Base-by-base conservation (phyloP, 1,139 yeast genomes). In the Pichia sp. region DNA sequence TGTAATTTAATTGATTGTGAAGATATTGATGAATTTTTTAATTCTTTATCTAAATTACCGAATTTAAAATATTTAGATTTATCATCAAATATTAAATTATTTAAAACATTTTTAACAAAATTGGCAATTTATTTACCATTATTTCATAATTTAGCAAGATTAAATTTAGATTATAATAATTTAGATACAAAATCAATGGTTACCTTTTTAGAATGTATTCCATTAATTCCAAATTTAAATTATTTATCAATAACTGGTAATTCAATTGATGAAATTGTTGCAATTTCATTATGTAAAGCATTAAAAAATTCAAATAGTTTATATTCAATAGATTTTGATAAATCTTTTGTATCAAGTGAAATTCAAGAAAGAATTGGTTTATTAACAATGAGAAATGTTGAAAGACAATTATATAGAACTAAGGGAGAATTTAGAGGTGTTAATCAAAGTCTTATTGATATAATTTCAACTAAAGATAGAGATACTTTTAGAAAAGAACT, bases 331-430 rank as follows among this genome's bases (percentile, higher is more conserved):
- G 95, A 87, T 55, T 67, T 87, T 44, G 95, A 87, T 58, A 76
- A 78, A 52, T 84, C 77, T 42, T 64, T 73, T 48, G 73, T 87
- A 47, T 77, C 86, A 20, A 60, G 63, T 30, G 69, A 73, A 38
- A 68, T 75, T 51, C 78, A 71, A 54, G 82, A 81, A 48, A 72
- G 72, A 50, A 70, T 82, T 42, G 85, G 87, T 1, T 63, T 83
- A 35, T 78, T 80, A 55, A 74, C 86, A 2, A 81, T 84, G 79
- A 74, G 80, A 55, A 83, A 84, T 58, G 78, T 82, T 80, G 87
- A 83, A 56, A 66, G 60, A 11, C 61, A 59, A 11, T 47, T 63
- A 9, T 62, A 63, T 44, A 55, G 51, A 7, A 46, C 41, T 16
- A 37, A 40, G 24, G 45, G 45, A 24, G 42, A 46, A n/a, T 28